Percentiles rank a stretch among this genome's conserved stretches.
Conservation (phyloP, 2,329 filamentous ascomycete genomes). For the Bipolaris victoriae region DNA sequence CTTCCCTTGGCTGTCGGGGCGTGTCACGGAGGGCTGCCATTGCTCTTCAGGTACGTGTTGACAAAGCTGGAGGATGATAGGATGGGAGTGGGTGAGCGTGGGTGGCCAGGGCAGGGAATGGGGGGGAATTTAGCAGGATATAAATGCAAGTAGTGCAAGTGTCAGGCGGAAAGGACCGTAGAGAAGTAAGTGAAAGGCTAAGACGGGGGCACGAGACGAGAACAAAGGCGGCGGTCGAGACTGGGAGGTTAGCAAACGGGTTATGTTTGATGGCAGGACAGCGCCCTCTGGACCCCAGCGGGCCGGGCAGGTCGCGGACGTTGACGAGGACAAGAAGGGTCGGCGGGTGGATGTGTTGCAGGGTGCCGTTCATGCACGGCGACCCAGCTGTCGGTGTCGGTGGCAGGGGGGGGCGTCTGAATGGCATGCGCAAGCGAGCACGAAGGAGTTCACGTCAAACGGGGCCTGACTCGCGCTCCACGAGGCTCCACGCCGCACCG, state of each 20-base stretch:
- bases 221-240: constrained; percentile 10
- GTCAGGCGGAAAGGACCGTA: constrained; percentile 11
- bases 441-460: constrained; percentile 31
- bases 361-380: constrained; percentile 29
- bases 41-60: constrained; percentile 28
- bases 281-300: constrained; percentile 9
- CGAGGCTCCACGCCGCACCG: constrained; percentile 4
- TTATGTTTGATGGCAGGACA: constrained; percentile 13
- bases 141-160: constrained; percentile 3
- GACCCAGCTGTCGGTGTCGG: constrained; percentile 14
- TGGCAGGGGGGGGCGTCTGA: constrained; percentile 16
- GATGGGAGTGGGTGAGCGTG: constrained; percentile 8
- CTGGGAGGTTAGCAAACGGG: constrained; percentile 13
- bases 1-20: constrained; percentile 32
- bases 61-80: constrained; percentile 14
- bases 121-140: constrained; percentile 8
- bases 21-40: constrained; percentile 25
- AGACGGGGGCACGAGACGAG: background rate
- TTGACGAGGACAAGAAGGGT: constrained; percentile 13
- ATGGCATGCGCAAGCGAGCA: constrained; percentile 30
- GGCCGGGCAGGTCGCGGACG: background rate
- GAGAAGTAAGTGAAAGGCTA: constrained; percentile 16
- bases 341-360: constrained; percentile 22
- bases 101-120: background rate
- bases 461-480: constrained; percentile 15